Conservation (phyloP, 148 eudicot genomes). For the Fagopyrum homotropicum region DNA sequence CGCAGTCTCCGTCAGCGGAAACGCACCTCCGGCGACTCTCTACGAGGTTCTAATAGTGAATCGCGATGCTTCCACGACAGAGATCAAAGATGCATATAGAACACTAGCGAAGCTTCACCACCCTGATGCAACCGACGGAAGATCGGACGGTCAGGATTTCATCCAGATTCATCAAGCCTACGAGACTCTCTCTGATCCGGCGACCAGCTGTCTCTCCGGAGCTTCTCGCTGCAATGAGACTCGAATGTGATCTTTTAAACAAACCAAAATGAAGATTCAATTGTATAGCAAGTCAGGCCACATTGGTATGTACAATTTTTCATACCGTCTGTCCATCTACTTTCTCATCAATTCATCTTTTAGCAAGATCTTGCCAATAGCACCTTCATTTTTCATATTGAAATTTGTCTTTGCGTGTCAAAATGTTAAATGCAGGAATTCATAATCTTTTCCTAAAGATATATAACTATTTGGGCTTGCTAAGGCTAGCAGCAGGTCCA, state of each 20-base stretch:
- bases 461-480: constrained; percentile 8
- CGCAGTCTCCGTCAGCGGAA: background rate
- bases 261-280: background rate
- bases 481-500: background rate
- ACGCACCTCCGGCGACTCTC: background rate
- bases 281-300: background rate
- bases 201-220: constrained; percentile 53
- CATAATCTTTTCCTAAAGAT: background rate
- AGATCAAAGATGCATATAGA: constrained; percentile 62
- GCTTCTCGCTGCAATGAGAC: constrained; percentile 76
- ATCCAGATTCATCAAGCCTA: too few species aligned
- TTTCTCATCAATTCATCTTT: background rate
- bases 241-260: constrained; percentile 61
- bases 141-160: constrained; percentile 36
- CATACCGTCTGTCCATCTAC: background rate
- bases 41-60: constrained; percentile 1
- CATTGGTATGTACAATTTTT: background rate
- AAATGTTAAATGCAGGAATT: background rate
- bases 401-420: background rate
- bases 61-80: constrained; percentile 36
- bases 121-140: constrained; percentile 41
- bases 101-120: constrained; percentile 53
- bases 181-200: too few species aligned
- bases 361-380: background rate
- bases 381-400: background rate